These are phyloP conservation scores for Termitomyces sp. DNA, from an alignment of 768 basidiomycete genomes.

Conservation along the genomic window DNA sequence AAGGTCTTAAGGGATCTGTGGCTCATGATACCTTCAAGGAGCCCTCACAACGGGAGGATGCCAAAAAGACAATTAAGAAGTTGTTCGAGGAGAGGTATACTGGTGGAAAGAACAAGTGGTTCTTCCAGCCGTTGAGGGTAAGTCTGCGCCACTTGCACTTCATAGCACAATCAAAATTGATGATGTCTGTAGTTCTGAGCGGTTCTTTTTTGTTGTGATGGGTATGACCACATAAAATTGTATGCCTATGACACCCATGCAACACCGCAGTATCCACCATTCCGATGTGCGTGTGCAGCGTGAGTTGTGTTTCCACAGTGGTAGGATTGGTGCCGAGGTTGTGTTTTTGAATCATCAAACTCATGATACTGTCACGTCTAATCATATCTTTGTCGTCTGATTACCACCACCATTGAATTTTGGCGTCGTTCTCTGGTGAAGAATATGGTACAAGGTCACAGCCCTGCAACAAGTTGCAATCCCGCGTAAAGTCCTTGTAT, in stretches of 20 bases:
- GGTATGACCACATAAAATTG: constrained; percentile 31
- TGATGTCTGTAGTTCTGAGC: constrained; percentile 30
- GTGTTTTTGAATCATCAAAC: neutral
- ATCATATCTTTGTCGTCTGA: neutral
- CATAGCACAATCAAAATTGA: constrained; percentile 3
- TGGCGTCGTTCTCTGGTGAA: neutral
- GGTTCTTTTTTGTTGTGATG: constrained; percentile 20
- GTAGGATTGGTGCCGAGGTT: neutral
- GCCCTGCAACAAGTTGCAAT: neutral
- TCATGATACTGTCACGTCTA: neutral
- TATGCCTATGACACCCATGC: constrained; percentile 32
- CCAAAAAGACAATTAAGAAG: constrained; percentile 97
- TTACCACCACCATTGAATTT: neutral
- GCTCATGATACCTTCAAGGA: constrained; percentile 94
- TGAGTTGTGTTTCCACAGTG: neutral
- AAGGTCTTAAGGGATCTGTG: constrained; percentile 86
- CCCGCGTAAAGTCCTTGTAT: neutral
- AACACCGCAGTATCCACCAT: constrained; percentile 10
- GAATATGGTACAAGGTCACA: neutral
- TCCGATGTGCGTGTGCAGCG: neutral
- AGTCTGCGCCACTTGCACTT: constrained; percentile 20
- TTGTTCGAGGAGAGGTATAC: constrained; percentile 93
- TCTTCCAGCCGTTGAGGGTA: constrained; percentile 86
- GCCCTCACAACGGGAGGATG: constrained; percentile 89
- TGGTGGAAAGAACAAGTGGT: constrained; percentile 96